phyloP scores from a whole-genome alignment of 106 monocot species.

The Dendrobium nobile region DNA sequence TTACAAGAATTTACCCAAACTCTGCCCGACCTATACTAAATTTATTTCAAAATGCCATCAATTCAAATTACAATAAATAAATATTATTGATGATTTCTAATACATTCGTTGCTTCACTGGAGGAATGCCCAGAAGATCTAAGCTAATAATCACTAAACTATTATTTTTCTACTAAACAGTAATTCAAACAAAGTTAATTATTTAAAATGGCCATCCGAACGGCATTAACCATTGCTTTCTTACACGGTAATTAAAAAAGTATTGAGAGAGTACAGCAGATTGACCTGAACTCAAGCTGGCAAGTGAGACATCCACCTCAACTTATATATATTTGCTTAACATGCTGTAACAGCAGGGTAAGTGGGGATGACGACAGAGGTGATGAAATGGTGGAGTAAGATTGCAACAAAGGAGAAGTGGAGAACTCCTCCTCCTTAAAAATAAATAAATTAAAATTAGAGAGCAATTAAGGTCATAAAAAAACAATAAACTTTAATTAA shows the following conservation, averaged over 20 bases:
- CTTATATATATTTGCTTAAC: neutral
- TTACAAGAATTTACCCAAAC: too few relatives aligned
- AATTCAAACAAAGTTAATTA: too few relatives aligned
- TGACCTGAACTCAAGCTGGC: neutral
- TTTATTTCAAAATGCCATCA: too few relatives aligned
- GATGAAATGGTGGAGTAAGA: constrained; percentile 10
- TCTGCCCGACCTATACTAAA: too few relatives aligned
- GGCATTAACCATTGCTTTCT: neutral
- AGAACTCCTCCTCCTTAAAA: neutral
- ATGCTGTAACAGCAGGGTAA: neutral
- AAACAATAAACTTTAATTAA: neutral
- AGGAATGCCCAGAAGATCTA: too few relatives aligned
- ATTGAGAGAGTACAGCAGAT: neutral
- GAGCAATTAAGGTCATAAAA: neutral
- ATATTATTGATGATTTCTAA: too few relatives aligned
- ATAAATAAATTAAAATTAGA: neutral
- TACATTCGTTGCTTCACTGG: too few relatives aligned
- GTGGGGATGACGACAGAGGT: neutral
- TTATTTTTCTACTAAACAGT: neutral
- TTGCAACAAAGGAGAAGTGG: neutral
- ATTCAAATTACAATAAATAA: too few relatives aligned
- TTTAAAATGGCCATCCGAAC: too few relatives aligned
- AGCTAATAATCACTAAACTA: neutral
- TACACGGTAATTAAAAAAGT: neutral
- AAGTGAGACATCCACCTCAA: constrained; percentile 1